Evolutionary conservation across 1,139 yeast genomes (phyloP), one percentile per base, ranked within the genome.

Genomic region (Saccharomycopsis crataegensis): DNA sequence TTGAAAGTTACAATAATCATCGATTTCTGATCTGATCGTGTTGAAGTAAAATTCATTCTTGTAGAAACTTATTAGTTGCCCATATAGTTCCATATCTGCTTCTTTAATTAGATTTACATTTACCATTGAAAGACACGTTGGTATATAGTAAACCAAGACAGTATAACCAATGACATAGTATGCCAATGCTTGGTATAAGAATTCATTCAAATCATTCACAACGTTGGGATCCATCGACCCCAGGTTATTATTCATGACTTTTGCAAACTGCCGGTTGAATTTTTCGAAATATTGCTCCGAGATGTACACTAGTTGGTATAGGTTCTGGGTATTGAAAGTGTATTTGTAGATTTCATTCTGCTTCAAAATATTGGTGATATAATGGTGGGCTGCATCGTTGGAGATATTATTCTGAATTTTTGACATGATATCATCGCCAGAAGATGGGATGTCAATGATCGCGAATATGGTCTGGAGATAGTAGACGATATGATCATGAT

Each of bases 1-100:
- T 31, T 14, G 38, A 22, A 31, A 31, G 43, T 47, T 53, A 16
- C 33, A 48, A 38, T 48, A 56, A 9, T 54, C 58, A 42, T 56
- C 58, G 41, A 56, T 52, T 28, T 54, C 51, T 34, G 56, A 43
- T 36, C 58, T 17, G 6, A 56, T 49, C 8, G 11, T 40, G 38
- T 56, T 56, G 41, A 56, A 54, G 32, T 51, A 56, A 33, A 51
- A 56, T 31, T 53, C 57, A 31, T 51, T 46, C 37, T 56, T 56
- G 36, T 51, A 56, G 14, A 48, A 49, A 7, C 42, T 16, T 6
- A 56, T 43, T n/a, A 56, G 41, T 31, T 42, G 50, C 6, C 55
- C 52, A 33, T 51, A 56, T 6, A 50, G 36, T 32, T 53, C 57
- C 49, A 51, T 32, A 42, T 54, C 57, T 4, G 34, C 22, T n/a